A percentile compares a stretch with the other conserved stretches of the same genome.
phyloP scores from a whole-genome alignment of 805 yeast genomes.

The Danielozyma ontarioensis region DNA sequence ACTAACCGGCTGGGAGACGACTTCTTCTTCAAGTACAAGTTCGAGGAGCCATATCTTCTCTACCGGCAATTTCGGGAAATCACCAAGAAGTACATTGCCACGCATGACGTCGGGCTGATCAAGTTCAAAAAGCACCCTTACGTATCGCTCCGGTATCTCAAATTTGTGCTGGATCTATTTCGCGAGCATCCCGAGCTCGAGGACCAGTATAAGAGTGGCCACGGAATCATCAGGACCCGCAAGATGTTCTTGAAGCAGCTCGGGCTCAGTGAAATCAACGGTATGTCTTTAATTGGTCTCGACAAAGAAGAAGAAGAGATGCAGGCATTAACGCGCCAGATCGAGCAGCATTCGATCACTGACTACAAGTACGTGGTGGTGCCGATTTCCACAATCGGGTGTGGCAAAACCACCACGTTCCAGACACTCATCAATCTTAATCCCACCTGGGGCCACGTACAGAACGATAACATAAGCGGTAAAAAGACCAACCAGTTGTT shows the following conservation, averaged over 20 bases:
- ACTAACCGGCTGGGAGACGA: conserved; percentile 30
- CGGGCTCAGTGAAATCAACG: conserved; percentile 44
- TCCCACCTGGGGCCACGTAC: conserved; percentile 66
- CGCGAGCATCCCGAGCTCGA: conserved; percentile 42
- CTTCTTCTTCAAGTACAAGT: conserved; percentile 87
- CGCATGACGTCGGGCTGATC: conserved; percentile 16
- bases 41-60: conserved; percentile 90
- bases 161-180: conserved; percentile 57
- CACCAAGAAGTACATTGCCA: conserved; percentile 52
- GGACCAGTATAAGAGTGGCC: conserved; percentile 46
- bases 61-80: conserved; percentile 89
- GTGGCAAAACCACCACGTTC: conserved; percentile 89
- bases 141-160: conserved; percentile 63
- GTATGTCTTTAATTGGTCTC: conserved; percentile 51
- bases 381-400: conserved; percentile 88
- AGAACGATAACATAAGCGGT: conserved; percentile 72
- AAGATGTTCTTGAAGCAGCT: conserved; percentile 52
- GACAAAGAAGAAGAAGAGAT: conserved; percentile 32
- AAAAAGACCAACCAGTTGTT: conserved; percentile 45
- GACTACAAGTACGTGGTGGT: conserved; percentile 54
- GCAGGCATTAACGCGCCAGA: conserved; percentile 5
- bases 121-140: conserved; percentile 40
- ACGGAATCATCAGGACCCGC: conserved; percentile 72
- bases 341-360: conserved; percentile 16
- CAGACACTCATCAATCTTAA: conserved; percentile 51